Evolutionary conservation across 148 eudicot species (phyloP), one percentile per base, ranked within the genome.

Genomic region (Rhododendron simsii): DNA sequence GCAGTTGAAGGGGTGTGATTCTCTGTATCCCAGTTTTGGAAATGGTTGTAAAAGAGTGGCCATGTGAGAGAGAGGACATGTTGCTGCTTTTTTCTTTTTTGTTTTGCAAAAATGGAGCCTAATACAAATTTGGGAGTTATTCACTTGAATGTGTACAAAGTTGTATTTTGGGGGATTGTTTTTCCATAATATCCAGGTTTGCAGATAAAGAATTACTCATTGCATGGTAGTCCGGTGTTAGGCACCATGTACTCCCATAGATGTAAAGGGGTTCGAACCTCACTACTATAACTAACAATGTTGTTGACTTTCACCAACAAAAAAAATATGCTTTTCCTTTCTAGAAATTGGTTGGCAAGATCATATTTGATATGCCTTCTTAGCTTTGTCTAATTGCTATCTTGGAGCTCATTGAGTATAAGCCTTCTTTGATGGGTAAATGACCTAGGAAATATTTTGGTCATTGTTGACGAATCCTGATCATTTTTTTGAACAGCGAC

Each of bases 1-100:
- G 44, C 44, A 75, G 78, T 20, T 7, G 13, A 37, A 76, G 50
- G 44, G 21, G 47, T 37, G 4, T 39, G 47, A 18, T 75, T 39
- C 48, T 76, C 28, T 41, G 50, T 20, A 76, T 76, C 50, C 80
- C 50, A 76, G 28, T 76, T 76, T 76, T 76, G 78, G 80, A 76
- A 41, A 39, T 3, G 26, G 48, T 76, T 76, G 26, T 20, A 39
- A 6, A 41, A 18, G 48, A 41, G 48, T 41, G 48, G 50, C 50
- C 5, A 21, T 76, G 12, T 39, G 80, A 76, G 80, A 20, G 21
- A 37, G 80, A 16, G 59, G 23, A 37, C 48, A 20, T 76, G 80
- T 41, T 76, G 47, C 80, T 16, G 33, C 39, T 55, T 4, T 16
- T 69, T 26, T 69, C 16, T 26, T 69, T 73, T 73, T 73, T 39